Evolutionary conservation across 1,284 basidiomycete species (phyloP), one percentile per base, ranked within the genome.

Genomic region (Mycocalia duriaeana): DNA sequence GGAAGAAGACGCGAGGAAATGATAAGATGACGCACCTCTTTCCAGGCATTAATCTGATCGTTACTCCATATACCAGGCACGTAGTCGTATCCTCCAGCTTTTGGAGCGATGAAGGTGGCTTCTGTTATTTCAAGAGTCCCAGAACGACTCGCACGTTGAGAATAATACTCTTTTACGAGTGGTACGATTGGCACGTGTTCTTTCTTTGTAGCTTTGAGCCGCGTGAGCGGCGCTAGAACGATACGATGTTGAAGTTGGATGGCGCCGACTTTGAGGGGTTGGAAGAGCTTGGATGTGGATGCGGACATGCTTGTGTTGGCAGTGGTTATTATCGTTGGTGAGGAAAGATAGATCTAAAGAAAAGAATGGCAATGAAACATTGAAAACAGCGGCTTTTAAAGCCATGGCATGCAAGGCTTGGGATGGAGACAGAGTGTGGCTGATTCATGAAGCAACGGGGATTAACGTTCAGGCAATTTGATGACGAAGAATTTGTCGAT

Each of bases 231-330:
- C 1, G 58, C 57, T n/a, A 59, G 48, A 38, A 57, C 58, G 23
- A 59, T 38, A 6, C 58, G 53, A 42, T 56, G 59, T 35, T 41
- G 16, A 34, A 55, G 52, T 7, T 38, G 22, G 4, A 51, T 20
- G 4, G n/a, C 25, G 5, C 59, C 59, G 31, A 81, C 69, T n/a
- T 61, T 69, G 45, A 77, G 54, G 8, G 72, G 70, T 50, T 73
- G 58, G 57, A 79, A 81, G n/a, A 79, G 60, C n/a, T 31, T 31
- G 28, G 28, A 31, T 9, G 28, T 31, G n/a, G 28, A 31, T 11
- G 28, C 28, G 9, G 28, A 31, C 11, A n/a, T n/a, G 28, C 11
- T 11, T n/a, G n/a, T 31, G 9, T 31, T n/a, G n/a, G 28, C n/a
- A 31, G 28, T 31, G 28, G 11, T 31, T 31, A n/a, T n/a, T n/a